These are phyloP conservation scores for Scytalidium sp. DNA, from an alignment of 2,329 filamentous ascomycete genomes.

Conservation along the genomic window DNA sequence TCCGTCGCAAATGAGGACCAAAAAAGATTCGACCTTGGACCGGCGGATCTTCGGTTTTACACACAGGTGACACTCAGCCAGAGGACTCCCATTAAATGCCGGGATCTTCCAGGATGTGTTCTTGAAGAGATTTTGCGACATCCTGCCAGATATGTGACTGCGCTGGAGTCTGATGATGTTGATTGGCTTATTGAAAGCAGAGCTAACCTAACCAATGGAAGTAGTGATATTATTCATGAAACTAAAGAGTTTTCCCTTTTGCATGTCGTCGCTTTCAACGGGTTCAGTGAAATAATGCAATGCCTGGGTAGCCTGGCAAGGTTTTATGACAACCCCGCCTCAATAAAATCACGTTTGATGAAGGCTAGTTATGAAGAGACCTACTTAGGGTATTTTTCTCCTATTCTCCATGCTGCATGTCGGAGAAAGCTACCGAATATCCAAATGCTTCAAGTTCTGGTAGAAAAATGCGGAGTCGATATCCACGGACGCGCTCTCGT, in stretches of 20 bases:
- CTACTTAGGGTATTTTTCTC: constrained; percentile 3
- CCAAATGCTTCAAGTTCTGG: constrained; percentile 30
- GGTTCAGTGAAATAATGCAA: constrained; percentile 9
- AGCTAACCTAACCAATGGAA: neutral
- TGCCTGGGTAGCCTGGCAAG: constrained; percentile 2
- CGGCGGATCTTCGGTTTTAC: constrained; percentile 1
- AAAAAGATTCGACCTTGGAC: neutral
- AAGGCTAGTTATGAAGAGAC: constrained; percentile 1
- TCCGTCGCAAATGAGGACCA: neutral
- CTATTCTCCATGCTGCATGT: constrained; percentile 26
- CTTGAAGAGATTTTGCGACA: neutral
- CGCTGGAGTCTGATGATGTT: constrained; percentile 1
- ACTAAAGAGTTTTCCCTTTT: constrained; percentile 4
- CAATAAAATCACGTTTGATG: neutral
- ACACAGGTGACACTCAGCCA: constrained; percentile 2
- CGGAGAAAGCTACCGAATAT: constrained; percentile 31
- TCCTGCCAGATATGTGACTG: constrained; percentile 2
- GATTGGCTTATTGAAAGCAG: constrained; percentile 1
- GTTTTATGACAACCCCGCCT: constrained; percentile 6
- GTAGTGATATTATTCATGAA: neutral
- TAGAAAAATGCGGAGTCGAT: constrained; percentile 30
- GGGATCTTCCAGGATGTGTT: neutral
- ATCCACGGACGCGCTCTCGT: constrained; percentile 19
- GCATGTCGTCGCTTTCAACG: constrained; percentile 9
- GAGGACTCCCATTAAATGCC: neutral